A percentile compares a stretch with the other conserved stretches of the same genome.
phyloP scores from a whole-genome alignment of 2,329 filamentous ascomycete species.

The Aspergillus calidoustus region DNA sequence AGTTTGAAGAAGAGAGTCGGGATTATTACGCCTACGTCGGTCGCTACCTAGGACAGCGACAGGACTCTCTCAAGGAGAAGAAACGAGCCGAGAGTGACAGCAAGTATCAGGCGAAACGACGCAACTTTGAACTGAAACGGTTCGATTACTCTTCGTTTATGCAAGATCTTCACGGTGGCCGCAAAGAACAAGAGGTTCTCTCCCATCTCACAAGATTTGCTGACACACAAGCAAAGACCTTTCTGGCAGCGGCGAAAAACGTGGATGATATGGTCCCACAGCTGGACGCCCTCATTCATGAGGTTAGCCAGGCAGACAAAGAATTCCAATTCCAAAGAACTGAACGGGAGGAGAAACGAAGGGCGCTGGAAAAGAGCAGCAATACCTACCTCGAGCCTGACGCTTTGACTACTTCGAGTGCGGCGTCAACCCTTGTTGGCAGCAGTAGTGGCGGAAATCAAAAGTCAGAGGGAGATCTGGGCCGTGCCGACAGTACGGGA shows the following conservation, averaged over 20 bases:
- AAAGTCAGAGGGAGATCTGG: constrained; percentile 70
- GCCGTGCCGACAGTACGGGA: constrained; percentile 73
- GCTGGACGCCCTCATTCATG: constrained; percentile 81
- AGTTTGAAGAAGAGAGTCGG: constrained; percentile 98
- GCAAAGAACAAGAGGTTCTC: constrained; percentile 95
- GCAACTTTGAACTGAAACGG: constrained; percentile 94
- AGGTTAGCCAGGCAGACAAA: constrained; percentile 93
- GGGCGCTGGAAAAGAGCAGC: constrained; percentile 86
- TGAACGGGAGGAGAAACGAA: constrained; percentile 93
- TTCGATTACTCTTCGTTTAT: constrained; percentile 99
- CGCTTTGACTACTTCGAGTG: constrained; percentile 50
- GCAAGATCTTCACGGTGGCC: constrained; percentile 98
- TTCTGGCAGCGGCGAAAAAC: constrained; percentile 81
- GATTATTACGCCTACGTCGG: constrained; percentile 97
- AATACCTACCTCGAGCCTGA: constrained; percentile 74
- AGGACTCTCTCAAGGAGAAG: constrained; percentile 96
- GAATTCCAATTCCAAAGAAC: constrained; percentile 94
- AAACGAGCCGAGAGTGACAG: constrained; percentile 93
- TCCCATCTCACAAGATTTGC: constrained; percentile 95
- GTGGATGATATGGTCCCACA: constrained; percentile 87
- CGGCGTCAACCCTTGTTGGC: constrained; percentile 39
- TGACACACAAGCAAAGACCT: constrained; percentile 83
- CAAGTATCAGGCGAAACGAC: constrained; percentile 92
- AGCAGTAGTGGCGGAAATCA: constrained; percentile 54
- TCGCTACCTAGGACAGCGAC: constrained; percentile 92